Percentiles rank a stretch among this genome's conserved stretches.
Conservation (phyloP, 805 yeast species). For the Candida coquimbonensis region DNA sequence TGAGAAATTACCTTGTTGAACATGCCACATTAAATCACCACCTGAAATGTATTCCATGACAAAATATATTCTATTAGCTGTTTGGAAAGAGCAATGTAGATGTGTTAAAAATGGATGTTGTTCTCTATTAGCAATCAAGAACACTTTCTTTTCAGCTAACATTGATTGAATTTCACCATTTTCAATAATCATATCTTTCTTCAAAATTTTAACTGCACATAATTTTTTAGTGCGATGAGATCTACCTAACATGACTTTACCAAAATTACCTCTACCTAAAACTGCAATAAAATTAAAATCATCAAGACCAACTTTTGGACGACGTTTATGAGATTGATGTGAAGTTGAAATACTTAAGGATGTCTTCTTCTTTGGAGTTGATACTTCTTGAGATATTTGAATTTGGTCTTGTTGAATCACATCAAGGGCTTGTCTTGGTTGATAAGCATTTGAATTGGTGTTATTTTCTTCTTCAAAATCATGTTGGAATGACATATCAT, state of each 20-base stretch:
- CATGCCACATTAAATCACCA: slow-evolving; percentile 99
- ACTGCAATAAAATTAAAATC: slow-evolving; percentile 94
- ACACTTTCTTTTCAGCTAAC: slow-evolving; percentile 89
- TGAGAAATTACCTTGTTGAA: slow-evolving; percentile 85
- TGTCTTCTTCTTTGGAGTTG: slow-evolving; percentile 4
- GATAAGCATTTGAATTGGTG: neutral
- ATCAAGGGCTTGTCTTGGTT: slow-evolving; percentile 1
- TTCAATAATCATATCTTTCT: slow-evolving; percentile 91
- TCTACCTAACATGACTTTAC: slow-evolving; percentile 96
- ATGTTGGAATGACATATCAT: slow-evolving; percentile 16
- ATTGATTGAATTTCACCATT: slow-evolving; percentile 96
- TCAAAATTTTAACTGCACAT: slow-evolving; percentile 94
- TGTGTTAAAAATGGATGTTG: slow-evolving; percentile 90
- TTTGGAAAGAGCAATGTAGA: slow-evolving; percentile 92
- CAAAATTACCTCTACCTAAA: slow-evolving; percentile 96
- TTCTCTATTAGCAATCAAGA: slow-evolving; percentile 72
- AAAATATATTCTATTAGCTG: slow-evolving; percentile 93
- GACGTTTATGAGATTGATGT: slow-evolving; percentile 24
- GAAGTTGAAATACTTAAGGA: slow-evolving; percentile 8
- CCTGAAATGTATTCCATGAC: slow-evolving; percentile 98
- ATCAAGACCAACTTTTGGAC: slow-evolving; percentile 82
- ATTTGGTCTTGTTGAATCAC: neutral
- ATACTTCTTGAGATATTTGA: neutral
- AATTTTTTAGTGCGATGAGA: slow-evolving; percentile 72
- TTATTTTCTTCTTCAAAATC: slow-evolving; percentile 6